Evolutionary conservation across 305 asterid species (phyloP).

Genomic region (Fraxinus latifolia): DNA sequence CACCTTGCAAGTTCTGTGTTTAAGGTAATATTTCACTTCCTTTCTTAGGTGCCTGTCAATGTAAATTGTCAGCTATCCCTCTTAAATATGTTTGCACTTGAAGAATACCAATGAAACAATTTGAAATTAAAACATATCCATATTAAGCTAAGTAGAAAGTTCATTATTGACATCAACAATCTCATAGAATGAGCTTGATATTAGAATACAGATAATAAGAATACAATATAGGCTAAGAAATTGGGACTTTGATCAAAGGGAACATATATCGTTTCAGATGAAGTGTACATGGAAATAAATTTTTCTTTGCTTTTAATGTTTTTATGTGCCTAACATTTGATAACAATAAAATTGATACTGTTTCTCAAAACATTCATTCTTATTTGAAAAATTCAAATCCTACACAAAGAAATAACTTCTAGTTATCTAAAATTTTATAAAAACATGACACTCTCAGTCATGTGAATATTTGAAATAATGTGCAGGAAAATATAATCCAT

Average conservation of each 20-base stretch:
- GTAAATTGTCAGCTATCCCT: slow-evolving; percentile 12
- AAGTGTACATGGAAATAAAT: not conserved
- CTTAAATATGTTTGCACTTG: not conserved
- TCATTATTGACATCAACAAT: not conserved
- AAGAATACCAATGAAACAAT: not conserved
- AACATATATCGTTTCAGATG: not conserved
- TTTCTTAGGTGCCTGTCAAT: slow-evolving; percentile 55
- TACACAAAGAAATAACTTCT: not conserved
- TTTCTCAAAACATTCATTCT: not conserved
- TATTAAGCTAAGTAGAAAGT: not conserved
- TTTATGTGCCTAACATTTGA: not conserved
- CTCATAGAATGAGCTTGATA: not conserved
- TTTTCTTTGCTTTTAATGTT: not conserved
- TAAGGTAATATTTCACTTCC: slow-evolving; percentile 57
- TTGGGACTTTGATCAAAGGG: not conserved
- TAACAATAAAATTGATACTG: not conserved
- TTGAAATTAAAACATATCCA: not conserved
- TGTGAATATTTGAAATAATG: not conserved
- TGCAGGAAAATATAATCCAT: not conserved
- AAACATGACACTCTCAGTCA: not conserved
- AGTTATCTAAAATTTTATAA: not conserved
- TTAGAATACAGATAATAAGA: not conserved
- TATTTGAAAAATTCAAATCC: not conserved
- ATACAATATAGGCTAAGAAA: not conserved
- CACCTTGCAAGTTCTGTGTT: slow-evolving; percentile 61